Base-by-base conservation (phyloP, 306 rosid genomes). In the Potentilla sterilis region DNA sequence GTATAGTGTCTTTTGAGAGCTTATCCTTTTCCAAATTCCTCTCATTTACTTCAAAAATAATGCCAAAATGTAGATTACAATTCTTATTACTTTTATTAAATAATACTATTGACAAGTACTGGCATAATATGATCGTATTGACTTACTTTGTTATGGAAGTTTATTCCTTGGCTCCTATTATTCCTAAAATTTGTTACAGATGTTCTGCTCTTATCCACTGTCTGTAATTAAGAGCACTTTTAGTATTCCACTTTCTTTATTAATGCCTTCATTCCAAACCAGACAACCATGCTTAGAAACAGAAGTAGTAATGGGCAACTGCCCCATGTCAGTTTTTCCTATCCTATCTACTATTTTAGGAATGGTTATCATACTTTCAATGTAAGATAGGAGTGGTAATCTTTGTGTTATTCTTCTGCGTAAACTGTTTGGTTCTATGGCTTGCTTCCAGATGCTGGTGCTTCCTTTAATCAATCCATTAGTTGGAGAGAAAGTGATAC, bases 401-500 rank as follows among this genome's bases (percentile, higher is more conserved):
- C 47, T 40, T 47, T 58, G 48, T 38, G 34, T 74, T 42, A 35
- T 55, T 68, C 21, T 49, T 44, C 42, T 46, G 58, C 69, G 7
- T 64, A 44, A 64, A 14, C 67, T 49, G 5, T 44, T 51, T 64
- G 54, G 37, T 49, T 65, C 75, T 54, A 28, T 77, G 81, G 16
- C 74, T 70, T 77, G 75, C 34, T 82, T 76, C 40, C 83, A 92
- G 97, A 81, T 92, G 52, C 37, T 92, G 83, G 67, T 88, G 80
- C 93, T 90, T 81, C 97, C 97, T 46, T 70, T 90, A 72, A 75
- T 88, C 37, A 90, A 92, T 77, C 96, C 97, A 64, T 66, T 90
- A 87, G 93, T 88, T 14, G 97, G 97, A 76, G 97, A 90, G 83
- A 91, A 85, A 79, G 78, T 80, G 76, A 92, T 90, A 70, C 84